Evolutionary conservation across 2,329 filamentous ascomycete genomes (phyloP), one percentile per base, ranked within the genome.

Genomic region (Torrubiella hemipterigena): DNA sequence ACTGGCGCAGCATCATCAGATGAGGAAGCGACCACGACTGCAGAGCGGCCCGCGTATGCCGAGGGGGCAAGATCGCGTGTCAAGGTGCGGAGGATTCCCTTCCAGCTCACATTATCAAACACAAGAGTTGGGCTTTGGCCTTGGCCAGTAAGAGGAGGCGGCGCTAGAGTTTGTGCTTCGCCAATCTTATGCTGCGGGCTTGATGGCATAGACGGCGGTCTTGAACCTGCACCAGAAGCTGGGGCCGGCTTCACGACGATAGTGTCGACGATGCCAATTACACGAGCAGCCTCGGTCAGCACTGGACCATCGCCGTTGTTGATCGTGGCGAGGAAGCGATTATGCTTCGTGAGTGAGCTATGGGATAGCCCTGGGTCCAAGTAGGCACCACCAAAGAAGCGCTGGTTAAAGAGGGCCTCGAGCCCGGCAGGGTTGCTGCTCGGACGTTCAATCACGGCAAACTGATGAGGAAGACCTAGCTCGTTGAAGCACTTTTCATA

Each of bases 401-500:
- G 72, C 46, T 84, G 77, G 35, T 75, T 70, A 43, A 84, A 74
- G 53, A 83, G 77, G 1, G 73, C 61, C 48, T 87, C 81, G 38
- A 91, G 69, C 12, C 73, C 75, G 4, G 67, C 67, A 30, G 73
- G 69, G 2, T 70, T 73, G 40, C 69, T 76, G 5, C 73, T 65
- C 4, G 76, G 73, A 32, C 80, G 67, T 50, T 89, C 82, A 7
- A 89, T 74, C 22, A 80, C 77, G 11, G 73, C 69, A 42, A 91
- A 82, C 29, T 81, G 75, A 46, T 93, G 83, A 9, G 84, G 84
- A n/a, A 93, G 60, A n/a, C 84, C 82, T 8, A 93, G 68, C 46
- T 83, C 78, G 44, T 83, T 83, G 53, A 83, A 79, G 43, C 79
- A 83, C 46, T 82, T 93, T 47, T 87, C 83, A 50, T 87, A 89